phyloP scores from a whole-genome alignment of 257 asterid genomes.

The Solanum appendiculatum region DNA sequence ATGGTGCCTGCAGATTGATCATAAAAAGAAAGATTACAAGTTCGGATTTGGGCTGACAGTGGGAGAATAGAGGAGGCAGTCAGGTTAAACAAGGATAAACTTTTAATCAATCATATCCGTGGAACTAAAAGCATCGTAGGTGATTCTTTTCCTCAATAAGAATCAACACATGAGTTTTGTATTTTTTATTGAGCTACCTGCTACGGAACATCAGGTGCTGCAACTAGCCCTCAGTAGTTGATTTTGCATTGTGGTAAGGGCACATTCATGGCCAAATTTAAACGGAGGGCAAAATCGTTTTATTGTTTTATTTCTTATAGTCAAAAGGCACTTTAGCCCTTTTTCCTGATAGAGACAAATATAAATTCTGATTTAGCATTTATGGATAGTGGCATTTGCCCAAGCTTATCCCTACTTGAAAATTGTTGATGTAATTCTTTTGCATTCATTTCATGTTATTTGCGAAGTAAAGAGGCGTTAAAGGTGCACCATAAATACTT shows the following conservation, averaged over 20 bases:
- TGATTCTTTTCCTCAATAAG: background rate
- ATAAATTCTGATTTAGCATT: background rate
- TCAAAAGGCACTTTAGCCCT: background rate
- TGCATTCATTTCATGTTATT: background rate
- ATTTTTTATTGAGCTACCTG: background rate
- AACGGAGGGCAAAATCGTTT: background rate
- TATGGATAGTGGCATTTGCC: background rate
- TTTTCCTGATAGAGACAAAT: background rate
- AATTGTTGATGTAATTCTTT: background rate
- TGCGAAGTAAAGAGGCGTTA: background rate
- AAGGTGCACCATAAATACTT: background rate
- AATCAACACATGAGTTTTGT: background rate
- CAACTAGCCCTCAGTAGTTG: background rate
- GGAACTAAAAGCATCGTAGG: background rate
- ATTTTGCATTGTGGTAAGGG: background rate
- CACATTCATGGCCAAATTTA: background rate
- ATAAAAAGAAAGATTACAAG: slow-evolving; percentile 13
- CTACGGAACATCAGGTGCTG: background rate
- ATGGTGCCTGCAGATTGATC: slow-evolving; percentile 6
- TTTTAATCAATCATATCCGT: background rate
- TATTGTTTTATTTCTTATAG: background rate
- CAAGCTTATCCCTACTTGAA: background rate
- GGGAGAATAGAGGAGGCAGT: background rate
- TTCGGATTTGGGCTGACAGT: slow-evolving; percentile 8
- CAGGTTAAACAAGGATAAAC: background rate